Evolutionary conservation across 2,329 filamentous ascomycete genomes (phyloP).

Genomic region (Cryphonectria nitschkei): DNA sequence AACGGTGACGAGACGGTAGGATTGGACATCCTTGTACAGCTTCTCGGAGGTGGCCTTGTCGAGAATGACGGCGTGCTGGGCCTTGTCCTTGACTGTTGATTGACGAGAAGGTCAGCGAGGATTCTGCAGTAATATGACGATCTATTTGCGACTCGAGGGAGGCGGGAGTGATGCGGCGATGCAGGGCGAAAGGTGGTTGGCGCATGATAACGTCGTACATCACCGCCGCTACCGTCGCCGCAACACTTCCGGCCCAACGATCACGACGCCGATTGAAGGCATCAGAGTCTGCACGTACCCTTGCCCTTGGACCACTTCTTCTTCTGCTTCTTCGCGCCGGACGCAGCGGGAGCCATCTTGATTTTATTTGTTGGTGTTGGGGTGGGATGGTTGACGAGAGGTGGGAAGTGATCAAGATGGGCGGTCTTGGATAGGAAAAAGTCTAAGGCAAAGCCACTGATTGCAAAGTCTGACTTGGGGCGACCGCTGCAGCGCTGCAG

Average conservation of each 20-base stretch:
- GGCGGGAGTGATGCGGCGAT: neutral
- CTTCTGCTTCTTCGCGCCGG: constrained; percentile 79
- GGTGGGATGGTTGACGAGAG: constrained; percentile 32
- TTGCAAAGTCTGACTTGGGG: constrained; percentile 33
- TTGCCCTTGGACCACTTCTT: constrained; percentile 71
- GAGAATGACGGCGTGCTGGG: constrained; percentile 98
- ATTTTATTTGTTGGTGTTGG: constrained; percentile 39
- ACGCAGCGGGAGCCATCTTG: constrained; percentile 55
- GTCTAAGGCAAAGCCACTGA: constrained; percentile 27
- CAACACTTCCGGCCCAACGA: constrained; percentile 1
- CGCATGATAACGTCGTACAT: neutral
- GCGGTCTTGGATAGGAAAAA: constrained; percentile 28
- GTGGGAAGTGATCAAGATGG: constrained; percentile 20
- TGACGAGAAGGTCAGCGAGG: constrained; percentile 9
- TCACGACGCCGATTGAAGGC: constrained; percentile 15
- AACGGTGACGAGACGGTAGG: constrained; percentile 98
- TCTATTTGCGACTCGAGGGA: neutral
- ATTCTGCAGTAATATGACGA: neutral
- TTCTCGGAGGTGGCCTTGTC: constrained; percentile 98
- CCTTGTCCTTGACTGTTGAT: constrained; percentile 94
- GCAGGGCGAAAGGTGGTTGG: neutral
- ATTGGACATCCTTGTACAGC: constrained; percentile 99
- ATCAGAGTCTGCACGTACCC: constrained; percentile 61
- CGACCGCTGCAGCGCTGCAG: constrained; percentile 9
- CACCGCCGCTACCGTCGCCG: neutral